Base-by-base conservation (phyloP, 257 asterid species). In the Salvia rosmarinus region DNA sequence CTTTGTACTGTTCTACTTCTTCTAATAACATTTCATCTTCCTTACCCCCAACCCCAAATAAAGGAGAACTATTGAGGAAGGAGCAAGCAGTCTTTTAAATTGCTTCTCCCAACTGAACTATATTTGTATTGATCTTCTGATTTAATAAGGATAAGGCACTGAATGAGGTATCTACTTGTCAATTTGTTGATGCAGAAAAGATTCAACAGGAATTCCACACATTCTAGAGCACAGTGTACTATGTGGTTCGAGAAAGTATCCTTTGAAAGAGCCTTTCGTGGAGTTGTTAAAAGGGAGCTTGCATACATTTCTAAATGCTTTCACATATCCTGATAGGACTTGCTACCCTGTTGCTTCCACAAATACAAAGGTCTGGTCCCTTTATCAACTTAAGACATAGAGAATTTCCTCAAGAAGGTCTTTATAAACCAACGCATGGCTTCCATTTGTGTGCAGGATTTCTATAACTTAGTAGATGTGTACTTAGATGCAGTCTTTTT, bases 341-440 rank as follows among this genome's bases (percentile, higher is more conserved):
- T 95, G 99, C 84, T 95, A 95, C 80, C 99, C 99, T 9, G 98
- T 95, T 35, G 99, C 99, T 62, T 95, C 99, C 73, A 95, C 99
- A 28, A 95, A 95, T 81, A 67, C 89, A 55, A 95, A 95, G 99
- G 98, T 95, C 44, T 49, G 51, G 9, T 39, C 64, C 64, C 73
- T 74, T 67, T 21, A 66, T 58, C 19, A 47, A 64, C 51, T 47
- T 52, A 60, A 69, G 67, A 39, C 25, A 56, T 49, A 17, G 12
- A 56, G 14, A 16, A 20, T 9, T 23, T 43, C 46, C 64, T 59
- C 16, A 54, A 34, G n/a, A n/a, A 9, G 34, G 44, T 67, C 67
- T 5, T 47, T 52, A 73, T 67, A 30, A 67, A 35, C 71, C 54
- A 43, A 70, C 57, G 60, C 28, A 56, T 71, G 65, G 66, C 69